These are phyloP conservation scores for Daldinia vernicosa DNA, from an alignment of 495 filamentous ascomycete genomes.

Conservation along the genomic window DNA sequence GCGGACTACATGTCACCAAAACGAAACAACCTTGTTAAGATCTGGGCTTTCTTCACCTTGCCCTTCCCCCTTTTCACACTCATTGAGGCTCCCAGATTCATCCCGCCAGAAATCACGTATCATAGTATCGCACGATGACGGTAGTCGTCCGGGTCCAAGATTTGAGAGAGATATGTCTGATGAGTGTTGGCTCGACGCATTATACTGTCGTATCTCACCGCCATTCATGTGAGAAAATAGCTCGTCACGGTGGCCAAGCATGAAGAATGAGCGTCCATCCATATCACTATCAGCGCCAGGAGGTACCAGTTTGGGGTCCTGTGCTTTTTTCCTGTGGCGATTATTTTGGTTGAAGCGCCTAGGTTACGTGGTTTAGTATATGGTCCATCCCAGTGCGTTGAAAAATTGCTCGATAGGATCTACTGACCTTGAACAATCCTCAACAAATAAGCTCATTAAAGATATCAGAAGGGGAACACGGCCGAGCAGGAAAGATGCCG, in stretches of 20 bases:
- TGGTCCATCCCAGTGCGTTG: not conserved
- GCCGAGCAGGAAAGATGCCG: conserved; percentile 7
- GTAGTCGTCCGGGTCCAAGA: conserved; percentile 29
- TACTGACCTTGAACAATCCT: conserved; percentile 34
- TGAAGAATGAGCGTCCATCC: not conserved
- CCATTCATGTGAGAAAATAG: conserved; percentile 28
- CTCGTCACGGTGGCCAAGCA: not conserved
- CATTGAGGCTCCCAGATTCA: not conserved
- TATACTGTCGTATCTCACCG: conserved; percentile 24
- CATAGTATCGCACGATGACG: conserved; percentile 39
- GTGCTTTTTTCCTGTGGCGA: conserved; percentile 1
- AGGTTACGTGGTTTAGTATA: not conserved
- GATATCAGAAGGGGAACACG: conserved; percentile 19
- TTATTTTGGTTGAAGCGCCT: conserved; percentile 7
- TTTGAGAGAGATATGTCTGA: conserved; percentile 43
- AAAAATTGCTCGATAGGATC: not conserved
- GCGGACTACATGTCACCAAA: not conserved
- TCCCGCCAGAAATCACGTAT: conserved; percentile 38
- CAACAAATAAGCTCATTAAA: conserved; percentile 22
- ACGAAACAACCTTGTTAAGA: not conserved
- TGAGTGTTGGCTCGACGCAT: conserved; percentile 29
- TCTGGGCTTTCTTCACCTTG: not conserved
- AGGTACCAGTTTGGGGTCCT: not conserved
- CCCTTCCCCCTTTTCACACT: not conserved
- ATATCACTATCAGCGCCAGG: not conserved